Conservation (phyloP, 345 rosid genomes). For the Schrenkiella parvula region DNA sequence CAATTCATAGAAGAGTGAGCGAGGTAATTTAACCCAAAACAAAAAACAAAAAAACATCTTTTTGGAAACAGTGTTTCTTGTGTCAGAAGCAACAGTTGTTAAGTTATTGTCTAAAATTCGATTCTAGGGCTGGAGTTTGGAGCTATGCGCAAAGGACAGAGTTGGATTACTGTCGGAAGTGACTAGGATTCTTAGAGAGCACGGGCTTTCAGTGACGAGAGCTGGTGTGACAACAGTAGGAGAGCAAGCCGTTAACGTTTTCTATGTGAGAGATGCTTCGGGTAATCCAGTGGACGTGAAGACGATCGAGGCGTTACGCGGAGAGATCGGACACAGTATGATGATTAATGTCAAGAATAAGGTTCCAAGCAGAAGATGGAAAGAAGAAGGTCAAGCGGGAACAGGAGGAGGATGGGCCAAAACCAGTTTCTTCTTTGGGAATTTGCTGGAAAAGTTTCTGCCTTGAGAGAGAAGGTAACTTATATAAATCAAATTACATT, state of each 20-base stretch:
- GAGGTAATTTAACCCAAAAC: conserved; percentile 63
- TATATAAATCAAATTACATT: background rate
- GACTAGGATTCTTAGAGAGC: conserved; percentile 79
- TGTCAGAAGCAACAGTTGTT: conserved; percentile 8
- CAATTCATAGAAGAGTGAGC: conserved; percentile 74
- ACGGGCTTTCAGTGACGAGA: conserved; percentile 72
- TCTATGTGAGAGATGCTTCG: conserved; percentile 81
- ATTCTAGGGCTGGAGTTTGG: conserved; percentile 78
- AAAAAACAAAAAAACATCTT: background rate
- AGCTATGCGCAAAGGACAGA: conserved; percentile 83
- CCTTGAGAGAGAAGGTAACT: conserved; percentile 39
- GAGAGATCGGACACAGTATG: conserved; percentile 83
- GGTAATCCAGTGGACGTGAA: conserved; percentile 82
- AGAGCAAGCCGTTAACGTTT: conserved; percentile 78
- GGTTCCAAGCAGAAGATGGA: conserved; percentile 38
- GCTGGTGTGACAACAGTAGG: conserved; percentile 88
- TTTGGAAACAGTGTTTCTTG: conserved; percentile 13
- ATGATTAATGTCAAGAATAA: conserved; percentile 72
- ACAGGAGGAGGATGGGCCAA: conserved; percentile 81
- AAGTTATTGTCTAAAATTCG: background rate
- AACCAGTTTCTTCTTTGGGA: conserved; percentile 84
- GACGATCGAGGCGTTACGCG: conserved; percentile 71
- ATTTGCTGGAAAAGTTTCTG: conserved; percentile 73
- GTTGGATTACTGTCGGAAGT: conserved; percentile 83
- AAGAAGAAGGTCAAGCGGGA: conserved; percentile 41